Conservation (phyloP, 2,329 filamentous ascomycete species). For the Juglanconis sp. region DNA sequence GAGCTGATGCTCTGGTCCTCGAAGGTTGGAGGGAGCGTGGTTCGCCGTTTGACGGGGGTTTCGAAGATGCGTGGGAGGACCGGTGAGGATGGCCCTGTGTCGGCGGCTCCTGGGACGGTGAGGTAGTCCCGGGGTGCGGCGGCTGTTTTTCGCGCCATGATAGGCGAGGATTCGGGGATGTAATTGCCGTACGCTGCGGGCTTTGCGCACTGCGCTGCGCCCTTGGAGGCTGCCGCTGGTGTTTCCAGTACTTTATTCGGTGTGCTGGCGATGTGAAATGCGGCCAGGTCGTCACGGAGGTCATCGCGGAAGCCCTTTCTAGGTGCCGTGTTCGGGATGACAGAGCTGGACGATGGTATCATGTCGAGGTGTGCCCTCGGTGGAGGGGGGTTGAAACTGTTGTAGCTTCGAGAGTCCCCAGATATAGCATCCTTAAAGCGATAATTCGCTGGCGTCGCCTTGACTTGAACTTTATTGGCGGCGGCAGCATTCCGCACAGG, state of each 20-base stretch:
- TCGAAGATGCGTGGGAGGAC: slow-evolving; percentile 13
- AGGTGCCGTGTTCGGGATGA: slow-evolving; percentile 26
- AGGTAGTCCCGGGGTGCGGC: background rate
- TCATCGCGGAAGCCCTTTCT: slow-evolving; percentile 9
- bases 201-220: background rate
- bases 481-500: slow-evolving; percentile 35
- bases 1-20: slow-evolving; percentile 9
- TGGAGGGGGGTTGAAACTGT: slow-evolving; percentile 21
- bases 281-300: slow-evolving; percentile 7
- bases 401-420: slow-evolving; percentile 24
- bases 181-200: slow-evolving; percentile 2
- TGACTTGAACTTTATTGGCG: slow-evolving; percentile 40
- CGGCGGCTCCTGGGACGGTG: background rate
- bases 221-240: slow-evolving; percentile 19
- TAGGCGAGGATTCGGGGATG: slow-evolving; percentile 20
- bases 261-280: slow-evolving; percentile 21
- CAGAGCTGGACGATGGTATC: slow-evolving; percentile 23
- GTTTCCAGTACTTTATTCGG: slow-evolving; percentile 25
- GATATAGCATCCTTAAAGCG: slow-evolving; percentile 51
- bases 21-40: background rate
- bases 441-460: slow-evolving; percentile 55
- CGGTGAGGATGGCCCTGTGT: slow-evolving; percentile 12
- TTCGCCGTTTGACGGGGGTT: slow-evolving; percentile 16
- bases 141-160: slow-evolving; percentile 16
- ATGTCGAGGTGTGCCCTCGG: slow-evolving; percentile 4